Percentiles rank a stretch among this genome's conserved stretches.
phyloP scores from a whole-genome alignment of 2,329 filamentous ascomycete genomes.

The Diaporthe capsici region DNA sequence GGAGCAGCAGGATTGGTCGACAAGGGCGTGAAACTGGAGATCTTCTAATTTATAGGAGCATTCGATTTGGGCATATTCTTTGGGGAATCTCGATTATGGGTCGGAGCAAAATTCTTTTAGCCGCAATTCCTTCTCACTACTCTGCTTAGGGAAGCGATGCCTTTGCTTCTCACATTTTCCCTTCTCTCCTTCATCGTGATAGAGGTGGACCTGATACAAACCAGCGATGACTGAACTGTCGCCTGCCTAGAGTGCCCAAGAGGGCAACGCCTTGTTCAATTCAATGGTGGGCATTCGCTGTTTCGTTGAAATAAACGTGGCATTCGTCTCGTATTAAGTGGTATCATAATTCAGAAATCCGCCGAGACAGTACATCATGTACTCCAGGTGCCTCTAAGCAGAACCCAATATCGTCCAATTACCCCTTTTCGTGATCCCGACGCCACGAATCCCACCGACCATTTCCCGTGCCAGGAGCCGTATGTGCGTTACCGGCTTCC shows the following conservation, averaged over 20 bases:
- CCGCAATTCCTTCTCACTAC: conserved; percentile 19
- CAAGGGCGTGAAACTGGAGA: not conserved
- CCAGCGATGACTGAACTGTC: not conserved
- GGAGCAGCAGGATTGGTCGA: conserved; percentile 10
- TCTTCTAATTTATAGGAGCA: conserved; percentile 14
- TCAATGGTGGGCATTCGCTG: no score
- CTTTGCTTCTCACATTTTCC: not conserved
- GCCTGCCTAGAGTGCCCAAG: not conserved
- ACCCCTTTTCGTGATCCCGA: conserved; percentile 12
- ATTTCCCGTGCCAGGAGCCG: not conserved
- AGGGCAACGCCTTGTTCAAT: not conserved
- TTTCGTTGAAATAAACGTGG: not conserved
- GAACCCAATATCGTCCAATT: conserved; percentile 16
- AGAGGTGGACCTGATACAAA: not conserved
- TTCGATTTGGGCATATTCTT: conserved; percentile 18
- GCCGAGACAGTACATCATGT: conserved; percentile 7
- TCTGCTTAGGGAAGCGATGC: conserved; percentile 8
- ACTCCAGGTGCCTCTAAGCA: conserved; percentile 8
- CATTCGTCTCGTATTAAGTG: conserved; percentile 23
- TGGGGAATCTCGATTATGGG: not conserved
- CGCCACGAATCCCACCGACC: conserved; percentile 8
- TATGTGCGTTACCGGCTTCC: not conserved
- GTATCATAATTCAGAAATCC: conserved; percentile 28
- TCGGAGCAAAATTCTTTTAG: conserved; percentile 8
- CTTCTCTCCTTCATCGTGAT: not conserved